Evolutionary conservation across 2,329 filamentous ascomycete species (phyloP), one percentile per base, ranked within the genome.

Genomic region (Aspergillus tubingensis): DNA sequence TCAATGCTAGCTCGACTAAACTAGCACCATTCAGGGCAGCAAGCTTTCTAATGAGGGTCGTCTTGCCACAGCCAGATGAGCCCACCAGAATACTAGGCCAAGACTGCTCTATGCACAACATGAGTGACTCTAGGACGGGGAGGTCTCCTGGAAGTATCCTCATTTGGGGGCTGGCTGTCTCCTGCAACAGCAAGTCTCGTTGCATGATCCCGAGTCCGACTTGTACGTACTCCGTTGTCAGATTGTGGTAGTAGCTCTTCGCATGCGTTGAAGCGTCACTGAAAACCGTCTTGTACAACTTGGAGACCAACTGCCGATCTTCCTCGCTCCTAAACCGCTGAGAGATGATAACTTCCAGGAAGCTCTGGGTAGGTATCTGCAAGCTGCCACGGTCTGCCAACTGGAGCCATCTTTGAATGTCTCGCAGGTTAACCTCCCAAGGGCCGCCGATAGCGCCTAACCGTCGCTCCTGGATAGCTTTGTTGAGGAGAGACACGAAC

Each of bases 371-470:
- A 25, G 82, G 78, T 17, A 93, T 79, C 13, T 92, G 78, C 4
- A 86, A 81, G 47, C 88, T 82, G 1, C 82, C 73, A 0, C 85
- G 85, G 10, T 85, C 83, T 32, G 91, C 80, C 13, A 98, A 78
- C 66, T 90, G 86, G 51, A 97, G 79, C 94, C 94, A 98, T 62
- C 94, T 86, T 58, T 95, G 85, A 3, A 92, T 91, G 74, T 98
- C 94, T 74, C 92, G 89, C 65, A 99, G 80, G 70, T 96, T 99
- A 74, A 96, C 95, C 72, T 97, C 95, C 95, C 92, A 99, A 1
- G 96, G 95, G 6, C 89, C 91, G 48, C 87, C 87, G 43, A 81
- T 73, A 11, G 77, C 75, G 39, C 85, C 86, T 63, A 89, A 81
- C 7, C 74, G 75, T 52, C 82, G 79, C 47, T 79, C 76, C 27